These are phyloP conservation scores for Gentiana macrophylla DNA, from an alignment of 257 asterid genomes.

Conservation along the genomic window DNA sequence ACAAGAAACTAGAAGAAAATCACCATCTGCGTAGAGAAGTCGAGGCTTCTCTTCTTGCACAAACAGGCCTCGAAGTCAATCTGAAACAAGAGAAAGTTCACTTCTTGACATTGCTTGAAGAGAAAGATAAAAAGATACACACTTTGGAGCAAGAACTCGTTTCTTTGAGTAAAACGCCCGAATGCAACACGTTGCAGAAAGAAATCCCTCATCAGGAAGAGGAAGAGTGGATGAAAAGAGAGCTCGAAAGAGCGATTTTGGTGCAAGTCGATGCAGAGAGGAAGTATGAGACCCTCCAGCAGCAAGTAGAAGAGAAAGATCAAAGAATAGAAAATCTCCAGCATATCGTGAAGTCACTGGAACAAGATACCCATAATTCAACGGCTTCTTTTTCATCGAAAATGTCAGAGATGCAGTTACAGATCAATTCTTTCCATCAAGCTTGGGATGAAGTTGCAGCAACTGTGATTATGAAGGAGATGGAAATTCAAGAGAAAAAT, in stretches of 20 bases:
- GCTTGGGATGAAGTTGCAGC: slow-evolving; percentile 54
- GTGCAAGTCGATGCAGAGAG: slow-evolving; percentile 26
- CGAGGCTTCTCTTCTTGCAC: slow-evolving; percentile 80
- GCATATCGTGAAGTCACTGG: slow-evolving; percentile 64
- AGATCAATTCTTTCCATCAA: slow-evolving; percentile 30
- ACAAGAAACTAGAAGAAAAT: slow-evolving; percentile 42
- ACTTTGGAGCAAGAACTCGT: slow-evolving; percentile 42
- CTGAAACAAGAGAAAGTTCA: slow-evolving; percentile 56
- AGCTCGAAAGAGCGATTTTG: slow-evolving; percentile 27
- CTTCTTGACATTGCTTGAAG: slow-evolving; percentile 35
- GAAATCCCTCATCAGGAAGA: slow-evolving; percentile 9
- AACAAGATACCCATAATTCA: slow-evolving; percentile 62
- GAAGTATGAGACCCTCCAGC: slow-evolving; percentile 30
- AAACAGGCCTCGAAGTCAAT: slow-evolving; percentile 46
- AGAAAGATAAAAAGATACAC: slow-evolving; percentile 35
- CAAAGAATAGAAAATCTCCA: slow-evolving; percentile 55
- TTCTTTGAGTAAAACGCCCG: slow-evolving; percentile 13
- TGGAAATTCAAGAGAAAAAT: slow-evolving; percentile 14
- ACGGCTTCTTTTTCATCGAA: slow-evolving; percentile 41
- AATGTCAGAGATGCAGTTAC: slow-evolving; percentile 50
- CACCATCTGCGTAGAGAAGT: slow-evolving; percentile 52
- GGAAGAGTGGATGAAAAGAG: slow-evolving; percentile 25
- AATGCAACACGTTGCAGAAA: not conserved
- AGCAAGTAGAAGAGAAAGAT: slow-evolving; percentile 56
- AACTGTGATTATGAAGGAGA: slow-evolving; percentile 23